Percentiles rank a stretch among this genome's conserved stretches.
Evolutionary conservation across 345 rosid genomes (phyloP).

Genomic region (Hibiscus syriacus): DNA sequence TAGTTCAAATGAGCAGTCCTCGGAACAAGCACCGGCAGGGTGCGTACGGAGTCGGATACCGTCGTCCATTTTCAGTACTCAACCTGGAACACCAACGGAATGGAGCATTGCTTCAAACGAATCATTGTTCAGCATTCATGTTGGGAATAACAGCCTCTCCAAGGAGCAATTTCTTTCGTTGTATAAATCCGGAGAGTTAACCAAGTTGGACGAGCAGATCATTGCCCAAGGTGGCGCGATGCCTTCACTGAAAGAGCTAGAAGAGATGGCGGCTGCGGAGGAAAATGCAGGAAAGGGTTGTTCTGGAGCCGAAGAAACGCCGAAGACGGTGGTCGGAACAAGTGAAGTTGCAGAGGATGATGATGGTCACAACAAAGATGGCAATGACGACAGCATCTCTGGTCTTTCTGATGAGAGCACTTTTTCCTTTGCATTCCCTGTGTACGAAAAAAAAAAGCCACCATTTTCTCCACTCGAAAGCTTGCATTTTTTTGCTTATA

Average conservation of each 20-base stretch:
- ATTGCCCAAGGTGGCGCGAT: slow-evolving; percentile 7
- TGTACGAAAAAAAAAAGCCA: background rate
- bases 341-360: background rate
- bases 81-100: slow-evolving; percentile 36
- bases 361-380: background rate
- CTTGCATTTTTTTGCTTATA: background rate
- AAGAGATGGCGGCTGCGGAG: slow-evolving; percentile 11
- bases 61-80: slow-evolving; percentile 40
- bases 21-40: slow-evolving; percentile 16
- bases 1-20: slow-evolving; percentile 18
- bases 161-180: slow-evolving; percentile 41
- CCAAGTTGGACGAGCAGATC: slow-evolving; percentile 42
- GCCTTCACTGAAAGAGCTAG: slow-evolving; percentile 27
- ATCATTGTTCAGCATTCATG: slow-evolving; percentile 74
- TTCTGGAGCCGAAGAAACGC: background rate
- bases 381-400: slow-evolving; percentile 19
- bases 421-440: slow-evolving; percentile 55
- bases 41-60: slow-evolving; percentile 74
- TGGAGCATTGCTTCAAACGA: slow-evolving; percentile 94
- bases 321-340: background rate
- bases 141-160: slow-evolving; percentile 48
- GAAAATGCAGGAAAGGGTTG: background rate
- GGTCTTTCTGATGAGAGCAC: slow-evolving; percentile 35
- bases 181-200: slow-evolving; percentile 48
- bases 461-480: background rate